Conservation (phyloP, 306 rosid genomes). For the Ochetophila trinervis region DNA sequence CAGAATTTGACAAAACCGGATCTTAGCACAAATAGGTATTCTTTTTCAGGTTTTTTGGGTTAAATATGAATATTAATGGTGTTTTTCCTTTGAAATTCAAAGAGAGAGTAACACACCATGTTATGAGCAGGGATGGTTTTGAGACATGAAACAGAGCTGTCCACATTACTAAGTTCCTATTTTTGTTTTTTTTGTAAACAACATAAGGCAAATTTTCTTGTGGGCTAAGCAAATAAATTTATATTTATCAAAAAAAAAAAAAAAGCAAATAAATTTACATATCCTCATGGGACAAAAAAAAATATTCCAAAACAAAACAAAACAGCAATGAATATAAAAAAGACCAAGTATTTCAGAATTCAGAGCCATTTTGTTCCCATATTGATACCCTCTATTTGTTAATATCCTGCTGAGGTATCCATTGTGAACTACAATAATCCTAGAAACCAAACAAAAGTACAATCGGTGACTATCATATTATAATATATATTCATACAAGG, state of each 20-base stretch:
- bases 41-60: too few relatives aligned
- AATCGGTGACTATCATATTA: conserved; percentile 26
- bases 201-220: background rate
- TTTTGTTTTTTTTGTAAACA: background rate
- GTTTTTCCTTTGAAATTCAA: background rate
- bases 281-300: background rate
- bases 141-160: conserved; percentile 8
- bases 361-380: conserved; percentile 21
- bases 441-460: conserved; percentile 25
- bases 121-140: background rate
- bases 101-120: conserved; percentile 2
- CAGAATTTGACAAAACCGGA: too few relatives aligned
- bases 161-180: background rate
- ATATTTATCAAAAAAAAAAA: too few relatives aligned
- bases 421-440: conserved; percentile 19
- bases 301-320: background rate
- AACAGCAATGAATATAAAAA: background rate
- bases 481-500: conserved; percentile 1
- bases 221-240: background rate
- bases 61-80: too few relatives aligned
- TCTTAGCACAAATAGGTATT: too few relatives aligned
- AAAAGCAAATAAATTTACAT: background rate
- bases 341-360: background rate
- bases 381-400: background rate
- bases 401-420: conserved; percentile 11